Evolutionary conservation across 306 rosid genomes (phyloP), one percentile per base, ranked within the genome.

Genomic region (Dryas drummondii): DNA sequence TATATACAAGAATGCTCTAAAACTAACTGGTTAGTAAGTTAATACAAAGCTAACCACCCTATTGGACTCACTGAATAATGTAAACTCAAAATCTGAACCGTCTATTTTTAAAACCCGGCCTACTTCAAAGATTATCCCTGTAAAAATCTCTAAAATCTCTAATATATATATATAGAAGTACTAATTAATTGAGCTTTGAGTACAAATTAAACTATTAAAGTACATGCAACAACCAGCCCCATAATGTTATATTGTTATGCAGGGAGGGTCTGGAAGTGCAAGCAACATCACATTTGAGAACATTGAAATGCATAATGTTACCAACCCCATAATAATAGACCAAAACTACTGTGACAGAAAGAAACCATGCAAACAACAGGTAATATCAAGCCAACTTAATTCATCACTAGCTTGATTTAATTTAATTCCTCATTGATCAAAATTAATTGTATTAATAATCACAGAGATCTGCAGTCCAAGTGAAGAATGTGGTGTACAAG

Each of bases 181-280:
- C 42, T 22, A 22, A 22, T 4, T 11, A 7, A 1, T 1, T 58
- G 14, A 26, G 66, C 9, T 71, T 58, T 22, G 17, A 42, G 32
- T 2, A 22, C 3, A 9, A 70, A 51, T 32, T 1, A 32, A 32
- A 32, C 2, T 32, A 32, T 2, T 22, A 22, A 22, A 22, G 7
- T 5, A 2, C 46, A 6, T 42, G 7, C 3, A 58, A 4, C 6
- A 17, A 55, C 45, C 37, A 37, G n/a, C 51, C 37, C 37, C 37
- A 32, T 32, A 17, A 54, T 15, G 32, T 66, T 65, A 15, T 67
- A 17, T 1, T 32, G 37, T 32, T 45, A 42, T 80, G 68, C 68
- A 92, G 97, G 98, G 98, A 83, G 97, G 97, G 4, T 87, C 88
- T 27, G 98, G 98, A 75, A 82, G 50, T 75, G 98, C 89, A 10